A percentile compares a stretch with the other conserved stretches of the same genome.
Evolutionary conservation across 139 green algal genomes (phyloP).

Genomic region (Marvania coccoides): DNA sequence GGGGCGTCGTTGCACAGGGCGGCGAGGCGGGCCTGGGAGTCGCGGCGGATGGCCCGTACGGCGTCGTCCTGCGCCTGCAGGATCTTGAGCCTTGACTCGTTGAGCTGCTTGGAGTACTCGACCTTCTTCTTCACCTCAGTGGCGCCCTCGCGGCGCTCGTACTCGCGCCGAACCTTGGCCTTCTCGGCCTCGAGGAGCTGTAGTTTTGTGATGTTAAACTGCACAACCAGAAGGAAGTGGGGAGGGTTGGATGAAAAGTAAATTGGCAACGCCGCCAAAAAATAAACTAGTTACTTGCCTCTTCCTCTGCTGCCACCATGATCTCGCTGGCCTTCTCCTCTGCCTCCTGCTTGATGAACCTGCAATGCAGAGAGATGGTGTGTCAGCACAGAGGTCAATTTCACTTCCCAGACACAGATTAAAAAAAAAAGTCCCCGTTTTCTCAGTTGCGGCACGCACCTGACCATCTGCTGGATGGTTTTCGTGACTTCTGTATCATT

Average conservation of each 20-base stretch:
- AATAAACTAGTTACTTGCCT: conserved; percentile 17
- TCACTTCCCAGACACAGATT: neutral
- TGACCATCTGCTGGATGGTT: conserved; percentile 93
- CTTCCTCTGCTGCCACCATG: conserved; percentile 89
- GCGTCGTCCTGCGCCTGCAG: conserved; percentile 80
- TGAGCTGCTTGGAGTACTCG: conserved; percentile 95
- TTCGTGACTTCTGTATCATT: conserved; percentile 57
- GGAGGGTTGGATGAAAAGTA: neutral
- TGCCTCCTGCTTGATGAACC: conserved; percentile 97
- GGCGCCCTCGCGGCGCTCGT: conserved; percentile 85
- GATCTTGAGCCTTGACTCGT: conserved; percentile 87
- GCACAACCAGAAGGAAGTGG: conserved; percentile 43
- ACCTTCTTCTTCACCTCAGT: conserved; percentile 99
- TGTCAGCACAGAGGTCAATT: too few species aligned
- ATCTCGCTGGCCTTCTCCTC: conserved; percentile 98
- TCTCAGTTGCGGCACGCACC: conserved; percentile 21
- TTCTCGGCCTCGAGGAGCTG: conserved; percentile 97
- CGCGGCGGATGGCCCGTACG: conserved; percentile 56
- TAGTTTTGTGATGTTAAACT: conserved; percentile 98
- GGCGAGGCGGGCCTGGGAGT: conserved; percentile 52
- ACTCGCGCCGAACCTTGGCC: conserved; percentile 87
- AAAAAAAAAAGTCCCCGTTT: neutral
- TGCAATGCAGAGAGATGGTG: conserved; percentile 3
- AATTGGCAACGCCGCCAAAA: too few species aligned
- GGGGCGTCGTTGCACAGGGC: conserved; percentile 50